Evolutionary conservation across 805 yeast species (phyloP).

Genomic region (Schwanniomyces pseudopolymorphus): DNA sequence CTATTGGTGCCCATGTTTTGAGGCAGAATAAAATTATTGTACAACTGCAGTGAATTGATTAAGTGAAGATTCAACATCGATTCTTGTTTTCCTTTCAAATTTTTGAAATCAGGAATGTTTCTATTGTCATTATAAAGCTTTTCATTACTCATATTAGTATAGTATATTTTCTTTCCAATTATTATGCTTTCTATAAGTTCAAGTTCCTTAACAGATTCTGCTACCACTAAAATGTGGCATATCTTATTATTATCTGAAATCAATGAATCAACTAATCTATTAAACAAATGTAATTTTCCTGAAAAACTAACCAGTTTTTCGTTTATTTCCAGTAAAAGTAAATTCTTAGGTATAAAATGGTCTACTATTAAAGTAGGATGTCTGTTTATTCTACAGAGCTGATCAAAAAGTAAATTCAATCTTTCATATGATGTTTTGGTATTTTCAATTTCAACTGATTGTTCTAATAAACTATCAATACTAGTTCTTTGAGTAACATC

Average conservation of each 20-base stretch:
- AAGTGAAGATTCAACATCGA: slow-evolving; percentile 20
- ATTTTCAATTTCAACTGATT: slow-evolving; percentile 5
- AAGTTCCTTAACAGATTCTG: slow-evolving; percentile 63
- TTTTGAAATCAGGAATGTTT: slow-evolving; percentile 9
- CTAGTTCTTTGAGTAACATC: slow-evolving; percentile 27
- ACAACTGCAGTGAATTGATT: slow-evolving; percentile 32
- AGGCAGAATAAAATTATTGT: slow-evolving; percentile 27
- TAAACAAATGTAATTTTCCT: slow-evolving; percentile 59
- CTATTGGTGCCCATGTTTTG: slow-evolving; percentile 14
- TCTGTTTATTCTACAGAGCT: slow-evolving; percentile 49
- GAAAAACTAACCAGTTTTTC: slow-evolving; percentile 52
- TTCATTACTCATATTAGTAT: slow-evolving; percentile 66
- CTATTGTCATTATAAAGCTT: slow-evolving; percentile 49
- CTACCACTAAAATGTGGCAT: slow-evolving; percentile 43
- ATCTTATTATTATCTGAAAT: slow-evolving; percentile 15
- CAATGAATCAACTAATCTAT: slow-evolving; percentile 43
- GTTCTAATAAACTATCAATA: slow-evolving; percentile 37
- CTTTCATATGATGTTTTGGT: slow-evolving; percentile 23
- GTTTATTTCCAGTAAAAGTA: slow-evolving; percentile 64
- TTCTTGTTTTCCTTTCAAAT: background rate
- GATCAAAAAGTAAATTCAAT: slow-evolving; percentile 44
- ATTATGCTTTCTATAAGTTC: slow-evolving; percentile 78
- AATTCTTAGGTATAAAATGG: slow-evolving; percentile 72
- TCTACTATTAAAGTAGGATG: slow-evolving; percentile 75
- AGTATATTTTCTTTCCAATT: slow-evolving; percentile 67